phyloP scores from a whole-genome alignment of 1,284 basidiomycete genomes.

The Gomphus bonarii region DNA sequence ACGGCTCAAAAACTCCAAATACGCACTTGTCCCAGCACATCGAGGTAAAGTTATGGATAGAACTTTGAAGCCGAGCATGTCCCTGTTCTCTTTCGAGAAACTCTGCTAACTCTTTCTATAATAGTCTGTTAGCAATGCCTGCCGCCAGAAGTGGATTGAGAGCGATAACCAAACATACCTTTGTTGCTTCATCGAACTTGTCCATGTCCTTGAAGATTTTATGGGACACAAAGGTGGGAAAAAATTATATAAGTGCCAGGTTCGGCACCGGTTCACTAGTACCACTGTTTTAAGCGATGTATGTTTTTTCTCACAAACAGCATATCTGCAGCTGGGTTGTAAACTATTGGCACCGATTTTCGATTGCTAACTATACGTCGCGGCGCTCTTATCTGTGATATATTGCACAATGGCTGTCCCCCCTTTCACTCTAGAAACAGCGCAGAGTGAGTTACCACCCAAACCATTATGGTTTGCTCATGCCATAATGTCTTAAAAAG shows the following conservation, averaged over 20 bases:
- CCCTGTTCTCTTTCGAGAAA: constrained; percentile 88
- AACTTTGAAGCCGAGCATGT: constrained; percentile 67
- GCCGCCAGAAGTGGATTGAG: neutral
- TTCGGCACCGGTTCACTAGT: too few species aligned
- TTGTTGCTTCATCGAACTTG: constrained; percentile 2
- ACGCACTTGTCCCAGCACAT: constrained; percentile 87
- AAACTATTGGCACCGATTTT: too few species aligned
- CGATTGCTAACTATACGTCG: too few species aligned
- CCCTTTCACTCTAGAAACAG: constrained; percentile 25
- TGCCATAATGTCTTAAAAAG: neutral
- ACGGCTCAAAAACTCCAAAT: constrained; percentile 2
- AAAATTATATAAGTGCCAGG: too few species aligned
- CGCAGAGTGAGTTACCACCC: constrained; percentile 11
- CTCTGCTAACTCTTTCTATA: constrained; percentile 74
- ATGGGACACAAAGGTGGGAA: neutral
- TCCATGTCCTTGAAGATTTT: neutral
- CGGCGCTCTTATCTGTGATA: neutral
- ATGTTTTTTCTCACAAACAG: too few species aligned
- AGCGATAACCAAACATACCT: neutral
- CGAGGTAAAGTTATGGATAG: constrained; percentile 61
- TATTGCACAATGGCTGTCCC: constrained; percentile 15
- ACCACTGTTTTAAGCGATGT: too few species aligned
- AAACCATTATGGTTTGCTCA: neutral
- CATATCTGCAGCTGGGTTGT: too few species aligned
- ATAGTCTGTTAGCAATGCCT: neutral